Conservation (phyloP, 164 flowering plant species). For the Umbellularia californica region DNA sequence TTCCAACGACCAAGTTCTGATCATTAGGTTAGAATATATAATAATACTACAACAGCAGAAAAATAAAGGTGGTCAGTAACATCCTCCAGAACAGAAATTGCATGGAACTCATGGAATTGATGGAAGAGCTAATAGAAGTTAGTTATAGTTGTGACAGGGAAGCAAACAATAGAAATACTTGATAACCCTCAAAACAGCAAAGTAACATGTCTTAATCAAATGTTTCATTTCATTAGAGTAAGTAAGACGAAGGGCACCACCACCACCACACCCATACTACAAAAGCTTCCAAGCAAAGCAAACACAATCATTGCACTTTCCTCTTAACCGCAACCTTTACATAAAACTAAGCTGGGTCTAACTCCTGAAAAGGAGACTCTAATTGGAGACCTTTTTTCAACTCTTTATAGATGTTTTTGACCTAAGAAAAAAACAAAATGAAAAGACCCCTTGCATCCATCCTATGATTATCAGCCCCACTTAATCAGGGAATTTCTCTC, state of each 20-base stretch:
- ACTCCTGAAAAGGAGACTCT: too few species aligned
- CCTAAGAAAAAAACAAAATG: too few species aligned
- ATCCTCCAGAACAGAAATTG: neutral
- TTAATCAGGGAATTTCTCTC: too few species aligned
- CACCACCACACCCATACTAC: slow-evolving; percentile 5
- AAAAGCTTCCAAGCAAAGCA: slow-evolving; percentile 17
- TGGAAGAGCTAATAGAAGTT: slow-evolving; percentile 4
- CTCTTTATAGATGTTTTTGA: too few species aligned
- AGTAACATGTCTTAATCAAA: slow-evolving; percentile 1
- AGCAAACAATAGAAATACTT: slow-evolving; percentile 6
- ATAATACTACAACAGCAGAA: too few species aligned
- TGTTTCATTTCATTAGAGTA: neutral
- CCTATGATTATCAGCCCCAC: too few species aligned
- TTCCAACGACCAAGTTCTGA: too few species aligned
- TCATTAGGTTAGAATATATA: too few species aligned
- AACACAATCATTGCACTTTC: slow-evolving; percentile 12
- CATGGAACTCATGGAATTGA: slow-evolving; percentile 6
- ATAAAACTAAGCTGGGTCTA: too few species aligned
- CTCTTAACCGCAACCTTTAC: neutral
- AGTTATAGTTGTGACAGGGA: slow-evolving; percentile 10
- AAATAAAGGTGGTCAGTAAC: neutral
- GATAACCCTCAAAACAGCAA: neutral
- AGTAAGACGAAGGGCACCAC: neutral
- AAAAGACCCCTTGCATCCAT: too few species aligned
- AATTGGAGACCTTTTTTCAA: too few species aligned